Percentiles rank a stretch among this genome's conserved stretches.
phyloP scores from a whole-genome alignment of 352 stramenopile genomes.

The Phytophthora nicotianae region DNA sequence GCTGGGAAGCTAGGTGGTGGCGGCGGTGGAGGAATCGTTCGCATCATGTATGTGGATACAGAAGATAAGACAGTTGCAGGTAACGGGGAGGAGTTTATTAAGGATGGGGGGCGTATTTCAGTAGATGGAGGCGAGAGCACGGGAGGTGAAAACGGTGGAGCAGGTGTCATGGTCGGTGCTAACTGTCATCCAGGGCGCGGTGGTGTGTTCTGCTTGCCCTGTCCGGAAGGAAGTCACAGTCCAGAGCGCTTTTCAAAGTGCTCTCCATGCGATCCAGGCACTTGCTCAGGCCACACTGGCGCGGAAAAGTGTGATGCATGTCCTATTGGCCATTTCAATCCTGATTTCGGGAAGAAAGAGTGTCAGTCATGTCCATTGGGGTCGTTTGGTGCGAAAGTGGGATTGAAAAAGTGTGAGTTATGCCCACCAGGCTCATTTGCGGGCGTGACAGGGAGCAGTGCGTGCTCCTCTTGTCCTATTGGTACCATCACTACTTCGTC shows the following conservation, averaged over 20 bases:
- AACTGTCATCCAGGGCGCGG: slow-evolving; percentile 76
- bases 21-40: slow-evolving; percentile 62
- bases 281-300: slow-evolving; percentile 54
- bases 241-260: slow-evolving; percentile 61
- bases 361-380: slow-evolving; percentile 70
- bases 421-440: slow-evolving; percentile 69
- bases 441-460: slow-evolving; percentile 40
- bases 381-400: slow-evolving; percentile 48
- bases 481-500: slow-evolving; percentile 60
- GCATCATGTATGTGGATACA: slow-evolving; percentile 54
- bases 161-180: slow-evolving; percentile 50
- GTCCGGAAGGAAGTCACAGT: slow-evolving; percentile 68
- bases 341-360: slow-evolving; percentile 68
- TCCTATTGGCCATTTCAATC: slow-evolving; percentile 60
- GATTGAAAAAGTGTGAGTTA: slow-evolving; percentile 59
- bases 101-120: slow-evolving; percentile 54
- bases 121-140: slow-evolving; percentile 53
- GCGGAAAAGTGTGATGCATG: slow-evolving; percentile 58
- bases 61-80: slow-evolving; percentile 24
- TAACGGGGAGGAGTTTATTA: slow-evolving; percentile 61
- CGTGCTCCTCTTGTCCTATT: slow-evolving; percentile 60
- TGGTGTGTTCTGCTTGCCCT: slow-evolving; percentile 70
- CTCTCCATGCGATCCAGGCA: slow-evolving; percentile 70
- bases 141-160: slow-evolving; percentile 61
- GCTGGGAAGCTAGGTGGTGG: slow-evolving; percentile 55